Base-by-base conservation (phyloP, 306 rosid genomes). In the Canavalia gladiata region DNA sequence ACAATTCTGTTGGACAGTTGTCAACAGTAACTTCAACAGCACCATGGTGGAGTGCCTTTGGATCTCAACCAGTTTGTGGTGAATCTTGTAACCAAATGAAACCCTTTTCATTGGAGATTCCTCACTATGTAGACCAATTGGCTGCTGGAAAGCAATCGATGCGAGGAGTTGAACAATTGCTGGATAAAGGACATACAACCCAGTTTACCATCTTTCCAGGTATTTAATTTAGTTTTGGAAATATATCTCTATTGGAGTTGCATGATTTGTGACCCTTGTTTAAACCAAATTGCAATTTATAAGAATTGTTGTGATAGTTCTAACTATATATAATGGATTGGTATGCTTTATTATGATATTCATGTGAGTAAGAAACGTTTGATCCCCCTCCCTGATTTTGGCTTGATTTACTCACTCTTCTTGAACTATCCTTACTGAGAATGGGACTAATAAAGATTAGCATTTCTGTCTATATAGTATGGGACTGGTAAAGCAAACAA, bases 171-270 rank as follows among this genome's bases (percentile, higher is more conserved):
- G 90, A 86, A 46, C 92, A 81, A 25, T 86, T 76, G 50, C 41
- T 64, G 6, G 90, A 86, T 47, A 89, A 80, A 88, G 87, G 88
- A 75, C 86, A 82, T 68, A 69, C 77, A 50, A 87, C 84, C 66
- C 91, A 85, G 80, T 92, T 92, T 72, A 84, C 90, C 7, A 78
- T 92, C 81, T 88, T 85, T 85, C 88, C 91, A 78, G 95, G 97
- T 92, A 83, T 37, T 13, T 41, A 28, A 46, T 18, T 75, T 63
- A 5, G 28, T 58, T 18, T 75, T 66, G 11, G 68, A 66, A 13
- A 3, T 47, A 43, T 52, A 41, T 18, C 10, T 25, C 9, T 63
- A 28, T 30, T 75, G 6, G 45, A 37, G 69, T 74, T 68, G 47
- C 55, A 45, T 80, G 2, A 59, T 70, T 57, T 75, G 13, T 31